phyloP scores from a whole-genome alignment of 75 land plant genomes.

The Pseudotsuga menziesii region DNA sequence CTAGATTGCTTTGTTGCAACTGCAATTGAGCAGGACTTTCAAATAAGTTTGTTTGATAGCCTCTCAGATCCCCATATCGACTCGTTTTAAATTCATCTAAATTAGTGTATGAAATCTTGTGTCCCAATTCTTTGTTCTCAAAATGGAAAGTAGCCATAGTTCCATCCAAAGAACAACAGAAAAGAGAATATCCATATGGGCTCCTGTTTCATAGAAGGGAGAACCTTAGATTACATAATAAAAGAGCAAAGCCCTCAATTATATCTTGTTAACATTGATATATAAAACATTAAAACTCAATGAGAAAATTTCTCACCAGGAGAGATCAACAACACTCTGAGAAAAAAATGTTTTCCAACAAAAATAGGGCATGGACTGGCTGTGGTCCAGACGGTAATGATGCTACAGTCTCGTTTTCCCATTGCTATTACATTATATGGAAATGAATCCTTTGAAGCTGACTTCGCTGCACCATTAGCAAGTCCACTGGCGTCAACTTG shows the following conservation, averaged over 20 bases:
- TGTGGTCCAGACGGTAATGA: conserved; percentile 98
- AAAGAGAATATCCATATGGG: conserved; percentile 96
- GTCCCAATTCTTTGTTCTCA: conserved; percentile 87
- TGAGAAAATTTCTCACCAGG: conserved; percentile 54
- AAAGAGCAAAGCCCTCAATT: neutral
- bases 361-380: conserved; percentile 93
- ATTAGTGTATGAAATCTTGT: conserved; percentile 66
- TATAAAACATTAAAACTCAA: neutral
- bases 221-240: neutral
- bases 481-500: conserved; percentile 27
- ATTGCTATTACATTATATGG: conserved; percentile 98
- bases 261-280: neutral
- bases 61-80: conserved; percentile 89
- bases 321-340: conserved; percentile 96
- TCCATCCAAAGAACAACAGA: conserved; percentile 98
- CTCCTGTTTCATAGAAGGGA: conserved; percentile 60
- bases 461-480: conserved; percentile 52
- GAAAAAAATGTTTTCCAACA: conserved; percentile 94
- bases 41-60: conserved; percentile 52
- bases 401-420: conserved; percentile 95
- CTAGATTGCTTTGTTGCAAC: conserved; percentile 50
- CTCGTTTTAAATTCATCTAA: conserved; percentile 82
- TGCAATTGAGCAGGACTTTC: conserved; percentile 68
- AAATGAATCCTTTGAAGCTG: conserved; percentile 18
- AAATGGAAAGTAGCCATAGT: conserved; percentile 86